Conservation (phyloP, 1,284 basidiomycete genomes). For the Phenoliferia sp. region DNA sequence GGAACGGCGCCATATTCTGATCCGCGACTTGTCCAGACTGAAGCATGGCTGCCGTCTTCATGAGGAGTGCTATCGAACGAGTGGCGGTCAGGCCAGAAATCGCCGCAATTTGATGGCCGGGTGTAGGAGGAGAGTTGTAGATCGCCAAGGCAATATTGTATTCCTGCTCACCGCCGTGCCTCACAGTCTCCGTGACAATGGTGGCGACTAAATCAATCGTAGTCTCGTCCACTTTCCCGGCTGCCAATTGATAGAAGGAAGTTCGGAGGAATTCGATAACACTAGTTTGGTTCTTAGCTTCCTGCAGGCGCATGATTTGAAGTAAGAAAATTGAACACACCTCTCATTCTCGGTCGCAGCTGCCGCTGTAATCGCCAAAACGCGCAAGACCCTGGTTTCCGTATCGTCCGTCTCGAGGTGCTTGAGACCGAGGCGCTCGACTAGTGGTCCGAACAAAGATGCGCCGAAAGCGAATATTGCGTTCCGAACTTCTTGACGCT, state of each 20-base stretch:
- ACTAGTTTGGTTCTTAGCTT: not conserved
- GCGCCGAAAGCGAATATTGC: slow-evolving; percentile 49
- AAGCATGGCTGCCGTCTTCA: slow-evolving; percentile 39
- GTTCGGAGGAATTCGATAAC: slow-evolving; percentile 60
- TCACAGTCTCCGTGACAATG: slow-evolving; percentile 26
- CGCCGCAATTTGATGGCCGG: slow-evolving; percentile 43
- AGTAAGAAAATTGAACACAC: not conserved
- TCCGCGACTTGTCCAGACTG: slow-evolving; percentile 41
- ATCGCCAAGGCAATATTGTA: slow-evolving; percentile 49
- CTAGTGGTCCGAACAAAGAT: slow-evolving; percentile 67
- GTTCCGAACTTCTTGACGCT: slow-evolving; percentile 56
- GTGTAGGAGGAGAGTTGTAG: slow-evolving; percentile 63
- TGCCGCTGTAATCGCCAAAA: slow-evolving; percentile 61
- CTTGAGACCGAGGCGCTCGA: slow-evolving; percentile 73
- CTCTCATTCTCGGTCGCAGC: slow-evolving; percentile 46
- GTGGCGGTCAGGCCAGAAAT: slow-evolving; percentile 42
- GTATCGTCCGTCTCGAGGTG: slow-evolving; percentile 62
- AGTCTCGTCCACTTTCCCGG: slow-evolving; percentile 70
- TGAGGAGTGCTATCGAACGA: slow-evolving; percentile 36
- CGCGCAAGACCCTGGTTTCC: slow-evolving; percentile 70
- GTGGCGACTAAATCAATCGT: slow-evolving; percentile 71
- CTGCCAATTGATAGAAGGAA: slow-evolving; percentile 64
- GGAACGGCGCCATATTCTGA: slow-evolving; percentile 21
- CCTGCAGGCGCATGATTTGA: not conserved
- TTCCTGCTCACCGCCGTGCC: slow-evolving; percentile 7